A percentile compares a stretch with the other conserved stretches of the same genome.
Evolutionary conservation across 192 early-diverging fungal genomes (phyloP).

Genomic region (Chytriomyces confervae): DNA sequence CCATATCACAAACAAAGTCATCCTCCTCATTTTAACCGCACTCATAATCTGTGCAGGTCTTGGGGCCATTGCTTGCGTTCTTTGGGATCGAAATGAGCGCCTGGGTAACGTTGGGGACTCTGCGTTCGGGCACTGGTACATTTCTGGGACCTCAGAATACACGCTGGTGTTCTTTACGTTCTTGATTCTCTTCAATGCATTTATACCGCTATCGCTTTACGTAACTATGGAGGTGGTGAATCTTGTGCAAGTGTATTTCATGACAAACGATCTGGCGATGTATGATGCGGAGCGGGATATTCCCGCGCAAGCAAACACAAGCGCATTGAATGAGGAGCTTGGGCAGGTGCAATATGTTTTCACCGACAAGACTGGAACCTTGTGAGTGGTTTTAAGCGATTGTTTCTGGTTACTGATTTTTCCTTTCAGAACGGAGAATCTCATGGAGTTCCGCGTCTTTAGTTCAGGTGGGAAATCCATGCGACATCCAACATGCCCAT

Average conservation of each 20-base stretch:
- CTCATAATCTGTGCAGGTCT: conserved; percentile 40
- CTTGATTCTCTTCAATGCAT: conserved; percentile 81
- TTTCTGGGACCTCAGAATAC: conserved; percentile 9
- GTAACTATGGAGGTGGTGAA: conserved; percentile 88
- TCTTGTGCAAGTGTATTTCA: conserved; percentile 74
- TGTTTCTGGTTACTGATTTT: neutral
- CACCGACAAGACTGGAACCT: conserved; percentile 88
- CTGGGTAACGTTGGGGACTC: neutral
- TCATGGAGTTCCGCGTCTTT: conserved; percentile 73
- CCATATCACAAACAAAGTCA: conserved; percentile 48
- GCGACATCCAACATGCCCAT: conserved; percentile 31
- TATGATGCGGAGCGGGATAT: conserved; percentile 74
- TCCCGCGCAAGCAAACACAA: conserved; percentile 77
- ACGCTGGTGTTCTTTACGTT: conserved; percentile 64
- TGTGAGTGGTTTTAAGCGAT: conserved; percentile 41
- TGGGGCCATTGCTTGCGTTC: conserved; percentile 28
- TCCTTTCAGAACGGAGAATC: conserved; percentile 69
- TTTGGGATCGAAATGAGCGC: conserved; percentile 34
- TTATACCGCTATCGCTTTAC: conserved; percentile 89
- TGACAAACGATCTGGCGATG: conserved; percentile 80
- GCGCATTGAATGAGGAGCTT: conserved; percentile 83
- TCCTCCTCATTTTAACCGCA: conserved; percentile 41
- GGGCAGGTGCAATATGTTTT: conserved; percentile 88
- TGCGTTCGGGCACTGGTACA: conserved; percentile 26
- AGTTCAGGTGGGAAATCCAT: conserved; percentile 41